phyloP scores from a whole-genome alignment of 805 yeast species.

The Candida jianshihensis region DNA sequence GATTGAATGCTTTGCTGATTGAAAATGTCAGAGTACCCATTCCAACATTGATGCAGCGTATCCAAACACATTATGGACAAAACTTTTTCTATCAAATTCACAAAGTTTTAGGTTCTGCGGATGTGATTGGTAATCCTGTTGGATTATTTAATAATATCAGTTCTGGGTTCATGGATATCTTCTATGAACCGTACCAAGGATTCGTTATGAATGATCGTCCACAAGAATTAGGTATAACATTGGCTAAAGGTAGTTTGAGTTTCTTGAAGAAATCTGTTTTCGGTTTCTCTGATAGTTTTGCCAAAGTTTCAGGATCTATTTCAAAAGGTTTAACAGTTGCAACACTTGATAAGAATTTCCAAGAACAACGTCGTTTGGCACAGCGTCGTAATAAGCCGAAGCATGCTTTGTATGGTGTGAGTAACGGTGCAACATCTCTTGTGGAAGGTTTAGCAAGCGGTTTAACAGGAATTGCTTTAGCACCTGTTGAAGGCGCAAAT shows the following conservation, averaged over 20 bases:
- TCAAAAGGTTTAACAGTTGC: slow-evolving; percentile 92
- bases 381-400: slow-evolving; percentile 73
- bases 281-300: slow-evolving; percentile 89
- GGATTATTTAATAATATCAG: slow-evolving; percentile 90
- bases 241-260: slow-evolving; percentile 94
- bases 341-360: slow-evolving; percentile 80
- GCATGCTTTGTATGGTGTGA: slow-evolving; percentile 79
- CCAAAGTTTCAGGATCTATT: slow-evolving; percentile 87
- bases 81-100: slow-evolving; percentile 88
- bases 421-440: slow-evolving; percentile 83
- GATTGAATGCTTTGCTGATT: slow-evolving; percentile 76
- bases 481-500: slow-evolving; percentile 87
- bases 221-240: slow-evolving; percentile 88
- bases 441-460: slow-evolving; percentile 86
- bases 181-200: slow-evolving; percentile 97
- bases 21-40: slow-evolving; percentile 87
- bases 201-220: slow-evolving; percentile 91
- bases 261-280: slow-evolving; percentile 91
- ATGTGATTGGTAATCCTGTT: slow-evolving; percentile 93
- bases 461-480: slow-evolving; percentile 79
- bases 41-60: slow-evolving; percentile 60
- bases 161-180: slow-evolving; percentile 93
- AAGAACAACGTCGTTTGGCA: slow-evolving; percentile 68
- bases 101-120: slow-evolving; percentile 92
- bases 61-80: slow-evolving; percentile 84